These are phyloP conservation scores for Acacia melanoxylon DNA, from an alignment of 306 rosid species.

Conservation along the genomic window DNA sequence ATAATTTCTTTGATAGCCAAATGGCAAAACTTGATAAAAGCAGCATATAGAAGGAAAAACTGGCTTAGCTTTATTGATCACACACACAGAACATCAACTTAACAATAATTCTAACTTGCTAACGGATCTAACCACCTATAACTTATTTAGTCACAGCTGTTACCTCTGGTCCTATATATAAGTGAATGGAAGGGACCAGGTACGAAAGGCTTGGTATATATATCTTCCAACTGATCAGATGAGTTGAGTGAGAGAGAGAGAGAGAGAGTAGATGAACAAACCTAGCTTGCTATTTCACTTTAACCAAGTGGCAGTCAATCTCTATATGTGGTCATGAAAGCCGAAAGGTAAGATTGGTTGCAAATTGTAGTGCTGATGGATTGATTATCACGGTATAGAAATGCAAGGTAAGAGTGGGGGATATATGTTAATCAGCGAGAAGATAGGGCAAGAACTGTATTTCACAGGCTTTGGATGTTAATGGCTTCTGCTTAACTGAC, in stretches of 20 bases:
- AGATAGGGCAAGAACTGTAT: neutral
- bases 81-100: neutral
- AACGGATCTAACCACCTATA: neutral
- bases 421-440: neutral
- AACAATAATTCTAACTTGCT: neutral
- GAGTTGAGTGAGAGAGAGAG: neutral
- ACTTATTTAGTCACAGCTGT: neutral
- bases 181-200: neutral
- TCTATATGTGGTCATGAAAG: neutral
- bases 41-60: neutral
- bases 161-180: neutral
- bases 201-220: neutral
- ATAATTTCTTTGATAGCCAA: neutral
- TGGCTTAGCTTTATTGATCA: neutral
- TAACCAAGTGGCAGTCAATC: neutral
- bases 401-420: neutral
- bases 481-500: neutral
- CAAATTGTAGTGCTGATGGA: neutral
- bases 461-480: neutral
- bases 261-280: neutral
- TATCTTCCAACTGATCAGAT: neutral
- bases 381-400: neutral
- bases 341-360: neutral
- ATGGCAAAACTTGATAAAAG: neutral
- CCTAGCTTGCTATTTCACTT: neutral